phyloP scores from a whole-genome alignment of 1,139 yeast genomes.

The Sugiyamaella paludigena region DNA sequence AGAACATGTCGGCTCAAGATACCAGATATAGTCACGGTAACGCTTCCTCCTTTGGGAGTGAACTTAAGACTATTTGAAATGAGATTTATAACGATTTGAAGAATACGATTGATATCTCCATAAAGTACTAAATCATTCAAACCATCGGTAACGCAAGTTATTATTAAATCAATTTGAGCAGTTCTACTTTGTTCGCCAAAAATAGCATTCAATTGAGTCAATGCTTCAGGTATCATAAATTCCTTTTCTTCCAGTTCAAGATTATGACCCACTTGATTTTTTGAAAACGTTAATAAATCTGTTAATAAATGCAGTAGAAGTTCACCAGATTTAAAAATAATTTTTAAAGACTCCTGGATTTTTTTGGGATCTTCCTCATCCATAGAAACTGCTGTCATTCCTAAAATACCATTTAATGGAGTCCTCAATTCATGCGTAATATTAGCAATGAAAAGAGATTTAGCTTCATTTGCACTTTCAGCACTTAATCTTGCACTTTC shows the following conservation, averaged over 20 bases:
- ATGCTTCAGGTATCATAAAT: slow-evolving; percentile 68
- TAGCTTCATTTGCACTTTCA: slow-evolving; percentile 83
- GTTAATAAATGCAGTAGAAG: slow-evolving; percentile 78
- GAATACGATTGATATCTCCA: slow-evolving; percentile 91
- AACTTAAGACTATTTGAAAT: slow-evolving; percentile 88
- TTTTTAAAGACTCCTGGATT: slow-evolving; percentile 66
- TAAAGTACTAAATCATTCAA: slow-evolving; percentile 51
- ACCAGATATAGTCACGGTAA: slow-evolving; percentile 54
- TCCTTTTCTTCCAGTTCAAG: slow-evolving; percentile 77
- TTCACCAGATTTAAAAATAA: slow-evolving; percentile 86
- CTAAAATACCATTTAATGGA: slow-evolving; percentile 87
- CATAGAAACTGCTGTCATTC: slow-evolving; percentile 92
- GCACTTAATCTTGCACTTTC: slow-evolving; percentile 48
- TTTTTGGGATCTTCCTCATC: slow-evolving; percentile 70
- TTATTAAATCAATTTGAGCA: slow-evolving; percentile 54
- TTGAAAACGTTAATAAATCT: slow-evolving; percentile 80
- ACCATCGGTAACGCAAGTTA: slow-evolving; percentile 45
- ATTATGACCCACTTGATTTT: slow-evolving; percentile 68
- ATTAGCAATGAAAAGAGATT: slow-evolving; percentile 89
- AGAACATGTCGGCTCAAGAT: slow-evolving; percentile 7
- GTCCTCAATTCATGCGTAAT: slow-evolving; percentile 91
- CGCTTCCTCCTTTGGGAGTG: slow-evolving; percentile 85
- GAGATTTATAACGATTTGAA: slow-evolving; percentile 88
- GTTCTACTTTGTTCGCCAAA: slow-evolving; percentile 81
- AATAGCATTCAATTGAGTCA: slow-evolving; percentile 80